A percentile compares a stretch with the other conserved stretches of the same genome.
phyloP scores from a whole-genome alignment of 164 flowering plant species.

The Echeveria elegans region DNA sequence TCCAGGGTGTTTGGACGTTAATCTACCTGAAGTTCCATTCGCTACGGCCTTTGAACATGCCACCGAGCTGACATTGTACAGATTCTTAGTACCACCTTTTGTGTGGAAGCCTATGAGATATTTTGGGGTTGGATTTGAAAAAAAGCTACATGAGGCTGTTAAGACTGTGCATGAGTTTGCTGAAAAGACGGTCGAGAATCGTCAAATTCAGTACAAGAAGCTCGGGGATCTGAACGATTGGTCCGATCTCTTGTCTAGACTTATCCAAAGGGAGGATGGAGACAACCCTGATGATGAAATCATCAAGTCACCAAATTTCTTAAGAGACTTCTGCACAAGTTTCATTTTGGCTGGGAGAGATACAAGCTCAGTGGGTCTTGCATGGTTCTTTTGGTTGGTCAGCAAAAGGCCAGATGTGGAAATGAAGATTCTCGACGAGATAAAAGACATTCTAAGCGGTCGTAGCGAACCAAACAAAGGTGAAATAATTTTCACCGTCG shows the following conservation, averaged over 20 bases:
- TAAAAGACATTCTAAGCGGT: conserved; percentile 16
- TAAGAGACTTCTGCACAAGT: not conserved
- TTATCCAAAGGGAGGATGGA: conserved; percentile 18
- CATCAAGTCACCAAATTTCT: not conserved
- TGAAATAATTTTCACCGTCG: not conserved
- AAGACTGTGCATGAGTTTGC: not conserved
- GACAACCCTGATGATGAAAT: conserved; percentile 12
- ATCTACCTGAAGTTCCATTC: not conserved
- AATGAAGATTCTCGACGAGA: conserved; percentile 27
- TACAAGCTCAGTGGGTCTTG: not conserved
- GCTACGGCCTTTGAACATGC: not conserved
- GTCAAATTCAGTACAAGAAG: not conserved
- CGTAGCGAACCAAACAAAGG: conserved; percentile 22
- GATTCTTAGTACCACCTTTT: not conserved
- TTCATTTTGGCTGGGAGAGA: not conserved
- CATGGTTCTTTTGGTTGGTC: not conserved
- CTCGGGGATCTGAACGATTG: not conserved
- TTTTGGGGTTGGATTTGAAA: conserved; percentile 7
- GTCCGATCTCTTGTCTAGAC: not conserved
- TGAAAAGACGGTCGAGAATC: not conserved
- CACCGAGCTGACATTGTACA: not conserved
- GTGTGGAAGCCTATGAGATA: not conserved
- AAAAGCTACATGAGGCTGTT: conserved; percentile 24
- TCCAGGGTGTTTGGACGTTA: not conserved
- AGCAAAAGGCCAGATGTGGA: not conserved